Percentiles rank a stretch among this genome's conserved stretches.
Conservation (phyloP, 1,284 basidiomycete genomes). For the Moesziomyces sp. region DNA sequence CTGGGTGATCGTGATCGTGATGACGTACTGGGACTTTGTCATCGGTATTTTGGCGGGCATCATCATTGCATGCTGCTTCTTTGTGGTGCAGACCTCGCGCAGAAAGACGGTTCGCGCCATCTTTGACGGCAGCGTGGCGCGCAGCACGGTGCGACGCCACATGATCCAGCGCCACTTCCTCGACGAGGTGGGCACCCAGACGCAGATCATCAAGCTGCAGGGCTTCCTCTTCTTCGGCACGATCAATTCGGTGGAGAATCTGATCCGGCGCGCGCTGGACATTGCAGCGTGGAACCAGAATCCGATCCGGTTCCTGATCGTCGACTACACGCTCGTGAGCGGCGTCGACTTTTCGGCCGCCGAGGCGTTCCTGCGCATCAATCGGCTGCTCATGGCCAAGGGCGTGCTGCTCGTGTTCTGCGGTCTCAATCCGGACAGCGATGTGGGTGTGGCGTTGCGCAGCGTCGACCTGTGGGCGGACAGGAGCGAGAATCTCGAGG, state of each 20-base stretch:
- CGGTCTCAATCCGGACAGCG: conserved; percentile 72
- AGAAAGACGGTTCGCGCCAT: conserved; percentile 62
- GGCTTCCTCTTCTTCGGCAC: conserved; percentile 96
- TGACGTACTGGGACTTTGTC: conserved; percentile 79
- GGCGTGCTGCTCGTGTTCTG: conserved; percentile 88
- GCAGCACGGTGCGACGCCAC: conserved; percentile 91
- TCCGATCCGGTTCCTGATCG: conserved; percentile 80
- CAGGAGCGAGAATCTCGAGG: conserved; percentile 70
- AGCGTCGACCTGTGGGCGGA: conserved; percentile 77
- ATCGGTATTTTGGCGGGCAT: conserved; percentile 92
- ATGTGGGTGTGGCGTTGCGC: conserved; percentile 59
- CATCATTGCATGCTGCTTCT: conserved; percentile 91
- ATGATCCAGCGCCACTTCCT: conserved; percentile 88
- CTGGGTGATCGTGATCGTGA: conserved; percentile 76
- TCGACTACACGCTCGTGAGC: conserved; percentile 78
- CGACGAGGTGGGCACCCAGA: conserved; percentile 89
- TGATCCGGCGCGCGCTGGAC: conserved; percentile 78
- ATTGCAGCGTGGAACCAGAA: conserved; percentile 79
- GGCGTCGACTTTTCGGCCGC: conserved; percentile 95
- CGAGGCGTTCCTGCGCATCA: conserved; percentile 92
- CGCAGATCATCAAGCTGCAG: conserved; percentile 87
- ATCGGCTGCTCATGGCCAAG: conserved; percentile 81
- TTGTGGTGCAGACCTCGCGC: conserved; percentile 93
- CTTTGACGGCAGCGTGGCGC: conserved; percentile 63
- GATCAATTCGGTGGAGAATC: conserved; percentile 84